phyloP scores from a whole-genome alignment of 352 stramenopile genomes.

The Phytopythium cucurbitacearum region DNA sequence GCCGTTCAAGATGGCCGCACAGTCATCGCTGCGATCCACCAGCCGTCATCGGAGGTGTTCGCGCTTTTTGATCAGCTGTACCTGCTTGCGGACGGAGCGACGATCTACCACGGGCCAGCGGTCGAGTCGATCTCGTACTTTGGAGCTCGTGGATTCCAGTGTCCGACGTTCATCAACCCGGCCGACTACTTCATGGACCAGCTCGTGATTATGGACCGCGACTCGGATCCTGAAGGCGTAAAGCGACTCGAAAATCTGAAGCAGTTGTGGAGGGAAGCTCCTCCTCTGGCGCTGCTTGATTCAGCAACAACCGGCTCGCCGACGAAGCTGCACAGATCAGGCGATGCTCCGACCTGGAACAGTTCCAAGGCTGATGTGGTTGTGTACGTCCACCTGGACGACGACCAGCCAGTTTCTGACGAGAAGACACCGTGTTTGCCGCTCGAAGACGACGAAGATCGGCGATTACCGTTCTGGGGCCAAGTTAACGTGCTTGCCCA shows the following conservation, averaged over 20 bases:
- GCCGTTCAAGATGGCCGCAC: constrained; percentile 69
- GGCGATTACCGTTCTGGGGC: constrained; percentile 17
- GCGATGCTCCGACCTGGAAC: neutral
- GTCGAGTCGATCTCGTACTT: constrained; percentile 35
- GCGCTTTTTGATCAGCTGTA: constrained; percentile 38
- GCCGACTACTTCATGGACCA: constrained; percentile 52
- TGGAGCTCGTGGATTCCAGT: constrained; percentile 22
- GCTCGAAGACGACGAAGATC: constrained; percentile 13
- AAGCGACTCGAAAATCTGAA: constrained; percentile 10
- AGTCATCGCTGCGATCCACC: constrained; percentile 82
- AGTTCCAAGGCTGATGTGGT: constrained; percentile 2
- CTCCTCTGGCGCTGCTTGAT: neutral
- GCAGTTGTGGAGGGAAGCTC: constrained; percentile 3
- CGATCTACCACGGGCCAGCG: constrained; percentile 36
- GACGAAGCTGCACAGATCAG: neutral
- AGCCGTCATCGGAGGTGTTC: constrained; percentile 61
- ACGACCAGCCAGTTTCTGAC: constrained; percentile 5
- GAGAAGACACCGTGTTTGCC: neutral
- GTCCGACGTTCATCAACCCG: constrained; percentile 44
- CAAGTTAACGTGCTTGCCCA: constrained; percentile 36
- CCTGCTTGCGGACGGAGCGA: constrained; percentile 34
- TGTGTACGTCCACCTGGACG: constrained; percentile 15
- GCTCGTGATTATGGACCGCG: constrained; percentile 40
- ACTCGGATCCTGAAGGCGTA: constrained; percentile 24
- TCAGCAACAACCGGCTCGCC: neutral